These are phyloP conservation scores for Chiua virens DNA, from an alignment of 768 basidiomycete genomes.

Conservation along the genomic window DNA sequence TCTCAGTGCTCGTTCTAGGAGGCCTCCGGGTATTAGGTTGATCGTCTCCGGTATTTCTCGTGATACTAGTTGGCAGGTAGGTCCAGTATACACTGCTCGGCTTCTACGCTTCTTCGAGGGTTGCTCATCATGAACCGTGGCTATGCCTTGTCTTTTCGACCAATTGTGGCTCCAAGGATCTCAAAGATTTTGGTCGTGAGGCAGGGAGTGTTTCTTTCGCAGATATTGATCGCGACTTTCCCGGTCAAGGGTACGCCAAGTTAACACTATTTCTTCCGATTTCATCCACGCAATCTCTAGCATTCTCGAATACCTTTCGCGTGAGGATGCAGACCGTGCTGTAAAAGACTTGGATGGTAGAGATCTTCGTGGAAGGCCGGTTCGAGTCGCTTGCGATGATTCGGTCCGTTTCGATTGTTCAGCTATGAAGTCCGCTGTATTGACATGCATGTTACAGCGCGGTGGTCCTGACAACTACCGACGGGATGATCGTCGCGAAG, in stretches of 20 bases:
- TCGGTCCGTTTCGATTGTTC: constrained; percentile 43
- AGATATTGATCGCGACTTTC: constrained; percentile 85
- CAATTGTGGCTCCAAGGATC: constrained; percentile 63
- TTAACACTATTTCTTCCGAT: not conserved
- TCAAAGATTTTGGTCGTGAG: constrained; percentile 96
- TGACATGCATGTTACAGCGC: constrained; percentile 42
- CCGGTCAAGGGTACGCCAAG: constrained; percentile 78
- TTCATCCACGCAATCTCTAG: constrained; percentile 39
- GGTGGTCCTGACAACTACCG: constrained; percentile 71
- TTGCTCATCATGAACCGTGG: constrained; percentile 16
- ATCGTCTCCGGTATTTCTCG: constrained; percentile 87
- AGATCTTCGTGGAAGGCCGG: constrained; percentile 82
- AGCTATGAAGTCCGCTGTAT: not conserved
- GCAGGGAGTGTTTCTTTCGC: constrained; percentile 93
- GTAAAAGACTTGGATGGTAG: constrained; percentile 82
- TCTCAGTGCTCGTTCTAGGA: constrained; percentile 62
- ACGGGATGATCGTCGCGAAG: constrained; percentile 70
- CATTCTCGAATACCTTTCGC: constrained; percentile 84
- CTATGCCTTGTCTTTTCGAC: constrained; percentile 13
- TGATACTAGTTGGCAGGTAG: constrained; percentile 99
- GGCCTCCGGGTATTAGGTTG: constrained; percentile 81
- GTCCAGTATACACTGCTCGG: constrained; percentile 28
- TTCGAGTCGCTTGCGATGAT: constrained; percentile 69
- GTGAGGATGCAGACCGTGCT: constrained; percentile 93
- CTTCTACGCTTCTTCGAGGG: constrained; percentile 10